Base-by-base conservation (phyloP, 192 early-diverging fungal genomes). In the Blastocladiella britannica region DNA sequence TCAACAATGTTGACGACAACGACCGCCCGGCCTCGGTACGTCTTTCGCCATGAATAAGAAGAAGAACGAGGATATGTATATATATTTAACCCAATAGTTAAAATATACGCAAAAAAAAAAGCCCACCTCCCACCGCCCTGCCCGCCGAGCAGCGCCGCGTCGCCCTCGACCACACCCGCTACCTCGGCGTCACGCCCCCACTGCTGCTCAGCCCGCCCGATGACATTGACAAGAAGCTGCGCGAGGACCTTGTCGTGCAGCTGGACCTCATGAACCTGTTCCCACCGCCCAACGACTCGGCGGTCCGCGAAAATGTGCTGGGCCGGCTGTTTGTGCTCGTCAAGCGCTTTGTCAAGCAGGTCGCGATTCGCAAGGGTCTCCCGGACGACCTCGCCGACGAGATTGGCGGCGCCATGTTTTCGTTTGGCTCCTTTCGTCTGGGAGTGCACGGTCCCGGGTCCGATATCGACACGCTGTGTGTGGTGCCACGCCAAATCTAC, bases 391-490 rank as follows among this genome's bases (percentile, higher is more conserved):
- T 92, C 47, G 94, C 94, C 3, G 75, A 70, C 53, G 84, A 91
- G 53, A 86, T 82, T 23, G 90, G 90, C 24, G 92, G 95, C 26
- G 93, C 94, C 67, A 93, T 96, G 26, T 98, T 90, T 60, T 92
- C 95, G 1, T 98, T 91, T 70, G 95, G 95, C 5, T 92, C 89
- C 8, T 98, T 89, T 66, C 76, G 91, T 31, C 72, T 96, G 25
- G 95, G 95, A 18, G 95, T 93, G 7, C 91, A 98, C 67, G 86
- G 85, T 23, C 72, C 82, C 59, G 89, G 89, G 20, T 76, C 86
- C n/a, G 95, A 98, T 90, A 91, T 98, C 53, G 95, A 98, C 80
- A 96, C 90, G 0, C 66, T 98, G 28, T 96, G 92, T 62, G 91
- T 98, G 9, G 86, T 84, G 29, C 95, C 95, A 5, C 78, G 76